phyloP scores from a whole-genome alignment of 148 eudicot species.

The Selenicereus undatus region DNA sequence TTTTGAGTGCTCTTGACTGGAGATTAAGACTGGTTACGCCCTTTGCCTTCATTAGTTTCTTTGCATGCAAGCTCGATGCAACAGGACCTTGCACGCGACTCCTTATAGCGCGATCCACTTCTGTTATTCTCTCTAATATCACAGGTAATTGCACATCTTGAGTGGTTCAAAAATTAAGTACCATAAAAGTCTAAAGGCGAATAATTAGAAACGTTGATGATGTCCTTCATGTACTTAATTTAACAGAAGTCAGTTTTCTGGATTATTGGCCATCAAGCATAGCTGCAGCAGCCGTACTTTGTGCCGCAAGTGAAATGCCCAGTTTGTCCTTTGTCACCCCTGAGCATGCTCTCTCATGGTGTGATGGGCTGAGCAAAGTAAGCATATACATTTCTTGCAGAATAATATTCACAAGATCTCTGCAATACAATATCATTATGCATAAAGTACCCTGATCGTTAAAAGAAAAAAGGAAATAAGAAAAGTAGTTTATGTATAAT shows the following conservation, averaged over 20 bases:
- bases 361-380: conserved; percentile 84
- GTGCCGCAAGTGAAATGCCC: conserved; percentile 79
- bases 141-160: conserved; percentile 44
- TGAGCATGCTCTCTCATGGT: conserved; percentile 75
- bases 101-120: conserved; percentile 60
- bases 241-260: conserved; percentile 62
- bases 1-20: conserved; percentile 72
- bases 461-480: not conserved
- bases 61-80: conserved; percentile 68
- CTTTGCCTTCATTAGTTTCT: conserved; percentile 63
- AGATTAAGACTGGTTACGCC: conserved; percentile 72
- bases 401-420: not conserved
- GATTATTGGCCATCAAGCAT: conserved; percentile 90
- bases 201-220: not conserved
- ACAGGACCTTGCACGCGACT: conserved; percentile 44
- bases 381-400: conserved; percentile 19
- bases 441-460: not conserved
- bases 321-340: conserved; percentile 60
- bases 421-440: not conserved
- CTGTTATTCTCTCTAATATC: conserved; percentile 60
- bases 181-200: not conserved
- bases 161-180: not conserved
- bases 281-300: conserved; percentile 74
- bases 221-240: conserved; percentile 8
- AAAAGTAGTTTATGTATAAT: not conserved